A percentile compares a stretch with the other conserved stretches of the same genome.
Conservation (phyloP, 768 basidiomycete species). For the Mrakia gelida region DNA sequence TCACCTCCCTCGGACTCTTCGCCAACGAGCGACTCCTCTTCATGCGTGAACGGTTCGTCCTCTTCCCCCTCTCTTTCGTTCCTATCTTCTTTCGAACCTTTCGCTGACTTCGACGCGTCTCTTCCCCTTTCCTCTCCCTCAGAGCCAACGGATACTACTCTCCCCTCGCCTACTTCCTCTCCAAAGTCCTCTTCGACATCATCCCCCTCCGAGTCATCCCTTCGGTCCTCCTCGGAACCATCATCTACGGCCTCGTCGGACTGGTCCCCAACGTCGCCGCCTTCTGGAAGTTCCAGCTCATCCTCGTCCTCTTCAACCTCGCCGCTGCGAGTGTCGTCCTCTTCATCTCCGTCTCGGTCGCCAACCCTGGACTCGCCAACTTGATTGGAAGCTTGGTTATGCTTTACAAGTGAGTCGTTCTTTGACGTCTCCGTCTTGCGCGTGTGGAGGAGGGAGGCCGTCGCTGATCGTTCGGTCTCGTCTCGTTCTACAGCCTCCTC, state of each 20-base stretch:
- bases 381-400: conserved; percentile 91
- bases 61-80: not conserved
- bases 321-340: conserved; percentile 90
- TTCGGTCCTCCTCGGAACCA: conserved; percentile 89
- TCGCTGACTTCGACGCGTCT: not conserved
- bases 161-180: conserved; percentile 90
- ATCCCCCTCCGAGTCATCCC: conserved; percentile 90
- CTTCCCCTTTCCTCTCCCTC: conserved; percentile 20
- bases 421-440: not conserved
- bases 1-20: conserved; percentile 89
- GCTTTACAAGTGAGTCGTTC: conserved; percentile 84
- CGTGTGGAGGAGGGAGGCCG: too few relatives aligned
- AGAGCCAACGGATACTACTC: conserved; percentile 98
- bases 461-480: not conserved
- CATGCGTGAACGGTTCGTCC: conserved; percentile 85
- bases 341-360: conserved; percentile 81
- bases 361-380: conserved; percentile 81
- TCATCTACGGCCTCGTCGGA: conserved; percentile 90
- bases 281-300: conserved; percentile 99
- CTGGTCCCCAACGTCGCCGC: conserved; percentile 81
- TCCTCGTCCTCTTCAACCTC: conserved; percentile 91
- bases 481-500: conserved; percentile 58
- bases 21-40: conserved; percentile 93
- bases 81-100: not conserved
- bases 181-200: conserved; percentile 96